These are phyloP conservation scores for Talaromyces sp. DNA, from an alignment of 2,329 filamentous ascomycete genomes.

Conservation along the genomic window DNA sequence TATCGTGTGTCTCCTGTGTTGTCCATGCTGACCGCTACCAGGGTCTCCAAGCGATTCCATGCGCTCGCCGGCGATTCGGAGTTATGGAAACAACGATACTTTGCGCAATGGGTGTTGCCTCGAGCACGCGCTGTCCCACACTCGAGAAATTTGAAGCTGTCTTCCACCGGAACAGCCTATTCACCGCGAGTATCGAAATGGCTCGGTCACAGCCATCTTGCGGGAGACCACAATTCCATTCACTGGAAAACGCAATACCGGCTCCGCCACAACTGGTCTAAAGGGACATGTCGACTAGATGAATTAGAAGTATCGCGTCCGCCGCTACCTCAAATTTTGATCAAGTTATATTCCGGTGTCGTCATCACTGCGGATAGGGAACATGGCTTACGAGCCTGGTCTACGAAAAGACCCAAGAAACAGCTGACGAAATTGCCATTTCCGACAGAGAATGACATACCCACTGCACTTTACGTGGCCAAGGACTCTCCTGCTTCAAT, in stretches of 20 bases:
- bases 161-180: constrained; percentile 42
- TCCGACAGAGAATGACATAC: constrained; percentile 58
- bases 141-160: constrained; percentile 46
- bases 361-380: constrained; percentile 71
- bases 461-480: constrained; percentile 47
- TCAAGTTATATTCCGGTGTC: constrained; percentile 72
- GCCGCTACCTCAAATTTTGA: constrained; percentile 61
- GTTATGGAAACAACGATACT: constrained; percentile 88
- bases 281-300: constrained; percentile 73
- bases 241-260: constrained; percentile 90
- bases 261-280: constrained; percentile 85
- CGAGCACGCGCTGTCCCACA: constrained; percentile 73
- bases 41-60: constrained; percentile 67
- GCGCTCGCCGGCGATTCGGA: constrained; percentile 75
- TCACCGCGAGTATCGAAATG: constrained; percentile 58
- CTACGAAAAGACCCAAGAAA: constrained; percentile 58
- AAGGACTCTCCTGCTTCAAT: constrained; percentile 33
- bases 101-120: constrained; percentile 78
- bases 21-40: constrained; percentile 19
- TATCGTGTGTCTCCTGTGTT: not conserved
- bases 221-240: constrained; percentile 50
- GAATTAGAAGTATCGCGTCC: constrained; percentile 65
- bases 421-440: constrained; percentile 53
- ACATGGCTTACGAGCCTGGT: constrained; percentile 75
- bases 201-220: constrained; percentile 58